phyloP scores from a whole-genome alignment of 495 filamentous ascomycete species.

The Xylaria acuta region DNA sequence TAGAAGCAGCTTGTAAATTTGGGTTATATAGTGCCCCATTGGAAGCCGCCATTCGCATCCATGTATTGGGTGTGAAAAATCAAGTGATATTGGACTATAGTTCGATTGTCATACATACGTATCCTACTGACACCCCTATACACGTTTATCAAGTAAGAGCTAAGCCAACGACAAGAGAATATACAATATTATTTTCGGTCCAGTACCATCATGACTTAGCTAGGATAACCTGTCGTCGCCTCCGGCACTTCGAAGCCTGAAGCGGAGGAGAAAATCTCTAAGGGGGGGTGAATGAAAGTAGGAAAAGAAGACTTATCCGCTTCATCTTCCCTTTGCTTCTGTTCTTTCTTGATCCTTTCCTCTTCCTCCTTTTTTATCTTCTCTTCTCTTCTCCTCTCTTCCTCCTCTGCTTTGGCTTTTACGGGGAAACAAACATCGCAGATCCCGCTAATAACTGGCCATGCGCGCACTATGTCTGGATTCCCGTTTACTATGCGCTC shows the following conservation, averaged over 20 bases:
- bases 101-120: too few relatives aligned
- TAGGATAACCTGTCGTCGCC: not conserved
- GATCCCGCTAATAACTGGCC: conserved; percentile 22
- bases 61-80: not conserved
- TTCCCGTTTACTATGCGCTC: conserved; percentile 20
- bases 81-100: too few relatives aligned
- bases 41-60: not conserved
- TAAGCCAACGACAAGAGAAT: not conserved
- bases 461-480: not conserved
- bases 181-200: not conserved
- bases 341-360: not conserved
- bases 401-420: conserved; percentile 21
- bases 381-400: conserved; percentile 15
- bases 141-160: not conserved
- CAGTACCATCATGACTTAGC: not conserved
- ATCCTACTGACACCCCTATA: not conserved
- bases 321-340: not conserved
- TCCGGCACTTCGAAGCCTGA: not conserved
- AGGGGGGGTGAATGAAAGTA: not conserved
- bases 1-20: not conserved
- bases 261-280: not conserved
- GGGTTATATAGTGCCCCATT: not conserved
- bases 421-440: conserved; percentile 32
- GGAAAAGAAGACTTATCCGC: not conserved
- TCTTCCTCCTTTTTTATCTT: not conserved